Conservation (phyloP, 1,139 yeast species). For the Hanseniaspora gamundiae region DNA sequence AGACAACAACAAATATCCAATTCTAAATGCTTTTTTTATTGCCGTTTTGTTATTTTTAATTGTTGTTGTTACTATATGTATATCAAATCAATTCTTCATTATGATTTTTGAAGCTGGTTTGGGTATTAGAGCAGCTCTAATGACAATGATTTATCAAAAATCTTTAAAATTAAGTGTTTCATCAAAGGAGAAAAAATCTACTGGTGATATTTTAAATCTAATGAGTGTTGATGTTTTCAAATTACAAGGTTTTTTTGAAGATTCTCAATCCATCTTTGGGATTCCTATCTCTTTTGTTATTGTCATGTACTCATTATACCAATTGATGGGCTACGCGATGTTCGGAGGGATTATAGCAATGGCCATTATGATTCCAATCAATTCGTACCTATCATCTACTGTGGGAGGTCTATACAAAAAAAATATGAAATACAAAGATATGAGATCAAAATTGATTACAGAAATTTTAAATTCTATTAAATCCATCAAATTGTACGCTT, state of each 20-base stretch:
- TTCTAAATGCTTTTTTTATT: constrained; percentile 39
- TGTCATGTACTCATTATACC: constrained; percentile 44
- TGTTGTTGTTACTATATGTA: constrained; percentile 34
- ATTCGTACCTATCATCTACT: constrained; percentile 36
- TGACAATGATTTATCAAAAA: constrained; percentile 40
- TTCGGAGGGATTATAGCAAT: constrained; percentile 47
- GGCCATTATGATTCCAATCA: constrained; percentile 46
- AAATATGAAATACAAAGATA: constrained; percentile 60
- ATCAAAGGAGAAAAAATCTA: constrained; percentile 33
- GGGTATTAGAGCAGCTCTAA: constrained; percentile 39
- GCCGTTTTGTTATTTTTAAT: constrained; percentile 39
- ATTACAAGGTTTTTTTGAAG: constrained; percentile 40
- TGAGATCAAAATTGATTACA: constrained; percentile 42
- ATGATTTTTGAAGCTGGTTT: constrained; percentile 40
- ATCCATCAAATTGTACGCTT: constrained; percentile 58
- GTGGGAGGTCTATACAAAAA: constrained; percentile 38
- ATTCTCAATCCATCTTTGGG: constrained; percentile 42
- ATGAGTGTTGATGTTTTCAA: constrained; percentile 49
- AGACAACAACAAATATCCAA: constrained; percentile 25
- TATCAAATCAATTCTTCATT: constrained; percentile 42
- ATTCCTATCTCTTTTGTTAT: constrained; percentile 47
- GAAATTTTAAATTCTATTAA: constrained; percentile 56
- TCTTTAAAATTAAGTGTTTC: constrained; percentile 37
- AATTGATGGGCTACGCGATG: constrained; percentile 49
- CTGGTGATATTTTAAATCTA: constrained; percentile 48